These are phyloP conservation scores for Aspergillus ochraceoroseus DNA, from an alignment of 2,329 filamentous ascomycete genomes.

Conservation along the genomic window DNA sequence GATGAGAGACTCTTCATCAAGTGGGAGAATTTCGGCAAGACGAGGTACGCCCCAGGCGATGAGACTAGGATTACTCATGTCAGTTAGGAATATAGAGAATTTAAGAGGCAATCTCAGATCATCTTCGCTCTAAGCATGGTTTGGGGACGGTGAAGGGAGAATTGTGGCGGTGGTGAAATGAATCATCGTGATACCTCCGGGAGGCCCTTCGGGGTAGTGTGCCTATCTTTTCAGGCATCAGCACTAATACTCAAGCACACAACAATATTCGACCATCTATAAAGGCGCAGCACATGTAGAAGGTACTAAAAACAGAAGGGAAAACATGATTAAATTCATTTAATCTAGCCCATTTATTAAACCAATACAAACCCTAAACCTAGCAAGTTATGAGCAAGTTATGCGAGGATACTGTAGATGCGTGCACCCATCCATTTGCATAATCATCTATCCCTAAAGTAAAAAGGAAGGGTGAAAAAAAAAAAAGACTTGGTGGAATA, in stretches of 20 bases:
- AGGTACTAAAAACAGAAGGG: not conserved
- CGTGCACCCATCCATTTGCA: conserved; percentile 13
- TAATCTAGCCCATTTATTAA: not conserved
- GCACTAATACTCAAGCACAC: not conserved
- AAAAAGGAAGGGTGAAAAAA: conserved; percentile 13
- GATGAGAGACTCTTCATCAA: conserved; percentile 77
- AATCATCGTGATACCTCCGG: conserved; percentile 10
- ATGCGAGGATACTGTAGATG: conserved; percentile 23
- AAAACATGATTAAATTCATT: not conserved
- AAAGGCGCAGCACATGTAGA: not conserved
- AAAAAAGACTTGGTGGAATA: too few relatives aligned
- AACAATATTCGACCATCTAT: not conserved
- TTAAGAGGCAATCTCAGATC: not conserved
- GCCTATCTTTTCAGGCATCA: conserved; percentile 18
- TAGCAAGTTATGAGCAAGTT: conserved; percentile 3
- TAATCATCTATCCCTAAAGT: conserved; percentile 21
- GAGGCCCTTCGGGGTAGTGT: too few relatives aligned
- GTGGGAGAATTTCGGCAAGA: conserved; percentile 71
- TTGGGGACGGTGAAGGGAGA: not conserved
- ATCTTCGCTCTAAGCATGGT: too few relatives aligned
- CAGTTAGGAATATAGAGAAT: not conserved
- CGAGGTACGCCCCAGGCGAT: conserved; percentile 60
- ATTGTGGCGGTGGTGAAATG: conserved; percentile 1
- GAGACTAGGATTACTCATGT: conserved; percentile 34
- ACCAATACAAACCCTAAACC: conserved; percentile 3